phyloP scores from a whole-genome alignment of 345 rosid genomes.

The Citrus inodora region DNA sequence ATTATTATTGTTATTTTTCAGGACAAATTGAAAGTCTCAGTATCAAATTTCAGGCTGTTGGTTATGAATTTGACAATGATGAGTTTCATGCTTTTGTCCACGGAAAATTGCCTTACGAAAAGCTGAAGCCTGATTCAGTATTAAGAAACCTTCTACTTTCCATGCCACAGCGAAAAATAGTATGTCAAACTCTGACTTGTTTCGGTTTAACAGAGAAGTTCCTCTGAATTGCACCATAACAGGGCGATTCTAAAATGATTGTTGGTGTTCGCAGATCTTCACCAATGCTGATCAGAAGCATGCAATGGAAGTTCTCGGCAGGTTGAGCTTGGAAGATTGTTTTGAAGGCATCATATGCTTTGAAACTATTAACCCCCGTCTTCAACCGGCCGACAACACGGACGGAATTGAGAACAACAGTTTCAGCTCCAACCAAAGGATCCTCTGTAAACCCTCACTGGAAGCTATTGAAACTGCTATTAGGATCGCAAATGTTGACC shows the following conservation, averaged over 20 bases:
- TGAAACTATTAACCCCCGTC: slow-evolving; percentile 68
- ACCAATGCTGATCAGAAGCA: slow-evolving; percentile 73
- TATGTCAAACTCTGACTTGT: slow-evolving; percentile 24
- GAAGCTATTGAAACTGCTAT: slow-evolving; percentile 70
- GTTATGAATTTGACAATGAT: slow-evolving; percentile 80
- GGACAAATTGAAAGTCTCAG: not conserved
- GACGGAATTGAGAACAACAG: slow-evolving; percentile 19
- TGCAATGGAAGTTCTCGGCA: slow-evolving; percentile 43
- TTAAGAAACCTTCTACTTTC: slow-evolving; percentile 79
- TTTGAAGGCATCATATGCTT: slow-evolving; percentile 81
- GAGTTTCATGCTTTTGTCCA: slow-evolving; percentile 83
- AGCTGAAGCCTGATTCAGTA: slow-evolving; percentile 62
- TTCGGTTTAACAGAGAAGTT: not conserved
- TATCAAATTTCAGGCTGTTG: slow-evolving; percentile 50
- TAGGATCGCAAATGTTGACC: slow-evolving; percentile 53
- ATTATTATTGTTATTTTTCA: not conserved
- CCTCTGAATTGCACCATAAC: not conserved
- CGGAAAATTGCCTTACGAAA: slow-evolving; percentile 77
- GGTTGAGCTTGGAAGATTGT: slow-evolving; percentile 67
- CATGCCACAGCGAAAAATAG: slow-evolving; percentile 78
- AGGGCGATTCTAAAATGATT: not conserved
- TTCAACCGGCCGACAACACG: slow-evolving; percentile 14
- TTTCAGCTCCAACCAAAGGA: slow-evolving; percentile 18
- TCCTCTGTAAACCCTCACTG: slow-evolving; percentile 71
- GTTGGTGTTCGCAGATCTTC: slow-evolving; percentile 50